Base-by-base conservation (phyloP, 805 yeast species). In the Tetrapisispora pingtungensis region DNA sequence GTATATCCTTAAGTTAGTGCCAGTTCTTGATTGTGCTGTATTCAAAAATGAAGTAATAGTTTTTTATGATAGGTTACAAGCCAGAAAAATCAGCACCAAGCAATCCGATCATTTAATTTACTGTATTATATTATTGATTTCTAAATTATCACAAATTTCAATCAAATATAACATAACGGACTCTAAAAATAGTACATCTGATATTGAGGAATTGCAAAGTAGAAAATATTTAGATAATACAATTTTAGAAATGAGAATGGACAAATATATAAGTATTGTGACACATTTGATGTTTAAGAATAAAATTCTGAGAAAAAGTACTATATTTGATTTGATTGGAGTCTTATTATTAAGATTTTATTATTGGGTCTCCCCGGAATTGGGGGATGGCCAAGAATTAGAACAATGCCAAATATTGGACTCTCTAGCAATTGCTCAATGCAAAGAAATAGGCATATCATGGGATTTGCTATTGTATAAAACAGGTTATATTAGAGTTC, bases 281-380 rank as follows among this genome's bases (percentile, higher is more conserved):
- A 55, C 52, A 38, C 55, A 54, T 40, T 55, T 43, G 22, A 33
- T 58, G 10, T 57, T 49, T 19, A 52, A 51, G 36, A 52, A 46
- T 47, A 60, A 59, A 41, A 41, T 51, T 15, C 43, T 57, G 4
- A 48, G 62, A 36, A 61, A 61, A 45, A 54, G 58, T 41, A 58
- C 63, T 1, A 31, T 61, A 19, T 35, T 55, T 35, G 61, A 59
- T 40, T 32, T 60, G n/a, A 61, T 59, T 35, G 46, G 52, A 45
- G 44, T 60, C 22, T 36, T 61, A 20, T 32, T 61, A 27, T 46
- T 60, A 19, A 52, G 64, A 43, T 53, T 61, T 40, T 56, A 58
- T 43, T 55, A 57, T 36, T 61, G 65, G 65, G 55, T 62, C 46
- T 57, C 58, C 3, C 63, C 64, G 2, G 63, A 61, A 35, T 63